A percentile compares a stretch with the other conserved stretches of the same genome.
phyloP scores from a whole-genome alignment of 148 eudicot genomes.

The Gaultheria prostrata region DNA sequence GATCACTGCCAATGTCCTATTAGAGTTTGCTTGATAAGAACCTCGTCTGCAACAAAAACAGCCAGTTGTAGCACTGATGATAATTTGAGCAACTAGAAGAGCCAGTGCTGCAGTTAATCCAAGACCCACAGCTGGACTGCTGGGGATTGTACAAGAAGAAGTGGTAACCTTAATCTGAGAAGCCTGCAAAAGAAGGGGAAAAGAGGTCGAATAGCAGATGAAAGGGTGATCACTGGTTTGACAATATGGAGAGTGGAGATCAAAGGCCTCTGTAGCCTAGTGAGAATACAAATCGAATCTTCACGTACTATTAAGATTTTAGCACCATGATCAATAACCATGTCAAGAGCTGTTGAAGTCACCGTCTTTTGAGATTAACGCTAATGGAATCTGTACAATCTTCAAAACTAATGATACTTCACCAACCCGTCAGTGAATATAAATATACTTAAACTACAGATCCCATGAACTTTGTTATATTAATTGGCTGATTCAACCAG shows the following conservation, averaged over 20 bases:
- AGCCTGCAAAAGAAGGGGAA: conserved; percentile 35
- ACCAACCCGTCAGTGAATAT: neutral
- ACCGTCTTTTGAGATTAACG: neutral
- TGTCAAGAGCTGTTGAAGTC: neutral
- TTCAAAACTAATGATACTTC: neutral
- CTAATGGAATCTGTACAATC: neutral
- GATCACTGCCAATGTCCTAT: conserved; percentile 56
- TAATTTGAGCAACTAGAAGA: conserved; percentile 69
- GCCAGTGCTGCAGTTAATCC: conserved; percentile 65
- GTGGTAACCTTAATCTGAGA: conserved; percentile 39
- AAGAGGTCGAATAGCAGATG: too few relatives aligned
- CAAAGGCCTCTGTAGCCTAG: conserved; percentile 10
- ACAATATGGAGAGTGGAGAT: neutral
- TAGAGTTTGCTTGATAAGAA: conserved; percentile 41
- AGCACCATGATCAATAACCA: neutral
- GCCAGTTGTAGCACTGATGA: conserved; percentile 59
- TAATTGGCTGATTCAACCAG: neutral
- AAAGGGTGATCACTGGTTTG: neutral
- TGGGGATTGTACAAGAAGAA: conserved; percentile 60
- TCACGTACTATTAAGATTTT: neutral
- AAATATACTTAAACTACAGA: neutral
- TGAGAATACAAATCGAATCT: neutral
- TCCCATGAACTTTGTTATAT: neutral
- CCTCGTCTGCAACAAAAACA: conserved; percentile 72
- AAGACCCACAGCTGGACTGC: conserved; percentile 78